Percentiles rank a stretch among this genome's conserved stretches.
Evolutionary conservation across 441 rosid genomes (phyloP).

Genomic region (Francoa sonchifolia): DNA sequence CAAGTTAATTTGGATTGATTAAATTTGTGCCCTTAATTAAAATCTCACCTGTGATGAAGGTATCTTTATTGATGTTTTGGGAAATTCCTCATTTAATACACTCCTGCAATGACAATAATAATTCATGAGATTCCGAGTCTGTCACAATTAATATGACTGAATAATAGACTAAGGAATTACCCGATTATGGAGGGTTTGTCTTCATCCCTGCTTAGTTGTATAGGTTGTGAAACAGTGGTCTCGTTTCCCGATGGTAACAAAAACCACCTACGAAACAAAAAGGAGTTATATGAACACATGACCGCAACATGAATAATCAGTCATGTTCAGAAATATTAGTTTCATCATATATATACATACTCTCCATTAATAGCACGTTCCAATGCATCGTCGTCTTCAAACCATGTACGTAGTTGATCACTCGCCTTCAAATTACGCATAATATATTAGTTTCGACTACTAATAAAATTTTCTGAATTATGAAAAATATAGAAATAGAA

Average conservation of each 20-base stretch:
- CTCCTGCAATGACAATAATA: slow-evolving; percentile 33
- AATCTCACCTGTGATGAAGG: slow-evolving; percentile 43
- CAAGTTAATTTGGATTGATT: background rate
- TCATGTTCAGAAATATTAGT: slow-evolving; percentile 1
- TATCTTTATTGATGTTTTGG: slow-evolving; percentile 41
- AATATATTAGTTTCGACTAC: slow-evolving; percentile 8
- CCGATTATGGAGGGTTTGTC: slow-evolving; percentile 49
- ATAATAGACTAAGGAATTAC: slow-evolving; percentile 22
- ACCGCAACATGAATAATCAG: background rate
- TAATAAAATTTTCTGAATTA: background rate
- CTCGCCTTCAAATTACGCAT: slow-evolving; percentile 38
- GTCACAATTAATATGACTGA: background rate
- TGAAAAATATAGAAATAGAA: background rate
- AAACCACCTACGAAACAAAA: slow-evolving; percentile 44
- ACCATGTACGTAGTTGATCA: slow-evolving; percentile 61
- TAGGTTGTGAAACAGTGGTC: slow-evolving; percentile 30
- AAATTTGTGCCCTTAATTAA: background rate
- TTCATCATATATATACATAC: slow-evolving; percentile 32
- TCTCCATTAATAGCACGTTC: slow-evolving; percentile 79
- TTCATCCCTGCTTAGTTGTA: slow-evolving; percentile 47
- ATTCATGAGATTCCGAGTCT: background rate
- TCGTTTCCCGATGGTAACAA: slow-evolving; percentile 46
- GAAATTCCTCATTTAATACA: slow-evolving; percentile 31
- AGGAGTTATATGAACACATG: background rate
- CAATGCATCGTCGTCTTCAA: slow-evolving; percentile 64